Evolutionary conservation across 148 eudicot genomes (phyloP).

Genomic region (Simmondsia chinensis): DNA sequence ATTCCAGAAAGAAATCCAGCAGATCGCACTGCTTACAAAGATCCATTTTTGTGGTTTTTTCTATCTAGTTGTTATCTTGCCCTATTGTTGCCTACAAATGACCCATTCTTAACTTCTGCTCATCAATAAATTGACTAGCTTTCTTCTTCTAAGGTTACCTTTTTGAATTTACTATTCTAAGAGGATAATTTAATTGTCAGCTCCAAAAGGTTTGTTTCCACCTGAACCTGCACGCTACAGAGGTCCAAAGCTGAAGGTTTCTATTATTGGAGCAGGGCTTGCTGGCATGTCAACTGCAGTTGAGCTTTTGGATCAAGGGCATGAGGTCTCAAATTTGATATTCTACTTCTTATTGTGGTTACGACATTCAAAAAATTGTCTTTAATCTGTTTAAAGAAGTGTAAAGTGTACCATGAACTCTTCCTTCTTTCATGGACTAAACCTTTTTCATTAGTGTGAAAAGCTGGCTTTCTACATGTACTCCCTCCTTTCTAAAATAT

Average conservation of each 20-base stretch:
- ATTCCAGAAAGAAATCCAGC: no score
- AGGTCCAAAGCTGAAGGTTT: constrained; percentile 96
- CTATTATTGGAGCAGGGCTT: constrained; percentile 95
- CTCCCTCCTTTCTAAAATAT: neutral
- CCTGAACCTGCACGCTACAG: constrained; percentile 80
- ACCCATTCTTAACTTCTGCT: no score
- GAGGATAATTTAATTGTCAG: constrained; percentile 32
- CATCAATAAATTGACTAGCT: no score
- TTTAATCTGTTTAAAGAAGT: no score
- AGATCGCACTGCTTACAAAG: no score
- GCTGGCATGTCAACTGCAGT: constrained; percentile 99
- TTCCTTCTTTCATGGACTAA: no score
- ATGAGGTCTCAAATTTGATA: constrained; percentile 47
- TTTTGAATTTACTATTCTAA: constrained; percentile 3
- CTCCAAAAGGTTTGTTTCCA: constrained; percentile 96
- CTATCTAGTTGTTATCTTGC: neutral
- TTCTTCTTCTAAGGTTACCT: no score
- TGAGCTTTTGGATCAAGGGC: constrained; percentile 98
- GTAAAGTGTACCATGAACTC: no score
- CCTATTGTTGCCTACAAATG: no score
- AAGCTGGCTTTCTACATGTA: neutral
- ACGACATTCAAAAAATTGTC: no score
- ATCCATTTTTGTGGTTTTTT: no score
- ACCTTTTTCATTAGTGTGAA: neutral
- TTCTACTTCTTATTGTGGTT: constrained; percentile 1